Evolutionary conservation across 1,284 basidiomycete species (phyloP).

Genomic region (Sanghuangporus sanghuang): DNA sequence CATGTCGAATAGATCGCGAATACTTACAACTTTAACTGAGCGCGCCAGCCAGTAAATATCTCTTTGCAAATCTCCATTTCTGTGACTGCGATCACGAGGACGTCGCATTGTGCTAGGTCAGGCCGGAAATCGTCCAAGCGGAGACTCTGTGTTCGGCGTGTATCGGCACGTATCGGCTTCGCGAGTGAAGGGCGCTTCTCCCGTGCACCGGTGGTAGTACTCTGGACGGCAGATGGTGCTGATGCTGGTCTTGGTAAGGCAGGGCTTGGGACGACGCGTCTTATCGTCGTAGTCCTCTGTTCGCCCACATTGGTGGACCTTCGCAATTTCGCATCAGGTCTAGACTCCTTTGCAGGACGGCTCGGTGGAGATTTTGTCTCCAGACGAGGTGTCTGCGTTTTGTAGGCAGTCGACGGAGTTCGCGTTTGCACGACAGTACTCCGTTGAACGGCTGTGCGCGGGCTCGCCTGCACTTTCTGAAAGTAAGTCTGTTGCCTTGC

Average conservation of each 20-base stretch:
- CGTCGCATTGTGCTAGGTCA: conserved; percentile 12
- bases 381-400: not conserved
- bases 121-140: not conserved
- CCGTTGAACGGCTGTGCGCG: not conserved
- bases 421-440: not conserved
- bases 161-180: not conserved
- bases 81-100: conserved; percentile 10
- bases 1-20: not conserved
- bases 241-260: not conserved
- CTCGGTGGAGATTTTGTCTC: not conserved
- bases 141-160: not conserved
- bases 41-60: conserved; percentile 13
- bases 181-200: not conserved
- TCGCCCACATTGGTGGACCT: not conserved
- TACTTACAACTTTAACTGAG: conserved; percentile 12
- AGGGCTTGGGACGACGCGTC: not conserved
- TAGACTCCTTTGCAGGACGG: not conserved
- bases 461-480: not conserved
- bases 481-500: not conserved
- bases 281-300: not conserved
- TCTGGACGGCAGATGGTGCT: not conserved
- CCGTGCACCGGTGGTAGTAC: not conserved
- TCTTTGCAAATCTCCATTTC: conserved; percentile 17
- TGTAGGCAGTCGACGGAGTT: not conserved
- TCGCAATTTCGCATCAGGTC: not conserved